A percentile compares a stretch with the other conserved stretches of the same genome.
phyloP scores from a whole-genome alignment of 2,329 filamentous ascomycete species.

The Calonectria hongkongensis region DNA sequence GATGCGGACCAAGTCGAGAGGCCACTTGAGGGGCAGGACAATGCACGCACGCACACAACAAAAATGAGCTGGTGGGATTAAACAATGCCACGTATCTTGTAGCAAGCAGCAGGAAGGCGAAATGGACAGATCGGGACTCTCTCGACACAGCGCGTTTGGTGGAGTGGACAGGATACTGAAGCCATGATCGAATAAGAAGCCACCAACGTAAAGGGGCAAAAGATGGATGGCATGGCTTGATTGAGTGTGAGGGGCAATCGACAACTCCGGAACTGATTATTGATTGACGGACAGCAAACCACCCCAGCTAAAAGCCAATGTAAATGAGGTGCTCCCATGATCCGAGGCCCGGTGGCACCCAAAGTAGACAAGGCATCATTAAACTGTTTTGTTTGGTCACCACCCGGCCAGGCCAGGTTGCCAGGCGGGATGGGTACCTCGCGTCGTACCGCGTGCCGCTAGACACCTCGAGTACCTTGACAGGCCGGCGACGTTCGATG shows the following conservation, averaged over 20 bases:
- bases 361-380: constrained; percentile 38
- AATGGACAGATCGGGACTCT: neutral
- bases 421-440: constrained; percentile 21
- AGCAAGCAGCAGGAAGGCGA: constrained; percentile 16
- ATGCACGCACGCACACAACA: constrained; percentile 26
- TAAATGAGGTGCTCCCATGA: constrained; percentile 40
- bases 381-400: constrained; percentile 28
- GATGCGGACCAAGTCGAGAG: constrained; percentile 30
- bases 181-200: neutral
- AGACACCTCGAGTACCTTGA: constrained; percentile 19
- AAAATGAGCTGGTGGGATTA: constrained; percentile 32
- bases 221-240: constrained; percentile 5
- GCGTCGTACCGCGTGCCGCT: constrained; percentile 16
- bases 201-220: neutral
- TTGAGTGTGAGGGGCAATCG: constrained; percentile 5
- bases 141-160: constrained; percentile 8
- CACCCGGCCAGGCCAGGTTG: constrained; percentile 18
- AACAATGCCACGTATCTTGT: constrained; percentile 37
- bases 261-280: constrained; percentile 23
- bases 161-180: constrained; percentile 13
- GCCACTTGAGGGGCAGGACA: constrained; percentile 29
- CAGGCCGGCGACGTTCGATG: constrained; percentile 14
- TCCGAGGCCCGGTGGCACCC: constrained; percentile 29
- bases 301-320: constrained; percentile 23
- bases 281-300: constrained; percentile 22